phyloP scores from a whole-genome alignment of 495 filamentous ascomycete genomes.

The Penicillium dipodomyicola region DNA sequence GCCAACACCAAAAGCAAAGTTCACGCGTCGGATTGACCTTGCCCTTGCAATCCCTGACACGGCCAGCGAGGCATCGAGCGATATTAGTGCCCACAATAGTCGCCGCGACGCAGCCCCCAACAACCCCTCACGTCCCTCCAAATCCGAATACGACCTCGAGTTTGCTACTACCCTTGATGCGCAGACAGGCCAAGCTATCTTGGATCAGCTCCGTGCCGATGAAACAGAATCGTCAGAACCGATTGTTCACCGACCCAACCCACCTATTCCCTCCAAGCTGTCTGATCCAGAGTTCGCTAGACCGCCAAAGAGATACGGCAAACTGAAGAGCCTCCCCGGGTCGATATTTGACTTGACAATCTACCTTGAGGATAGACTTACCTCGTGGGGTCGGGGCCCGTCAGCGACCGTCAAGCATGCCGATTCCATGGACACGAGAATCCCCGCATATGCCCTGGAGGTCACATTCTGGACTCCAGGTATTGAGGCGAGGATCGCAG shows the following conservation, averaged over 20 bases:
- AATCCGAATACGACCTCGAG: slow-evolving; percentile 30
- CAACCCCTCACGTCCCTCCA: background rate
- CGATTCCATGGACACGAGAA: slow-evolving; percentile 56
- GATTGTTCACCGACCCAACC: slow-evolving; percentile 23
- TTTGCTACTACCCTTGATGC: slow-evolving; percentile 45
- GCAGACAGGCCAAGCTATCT: slow-evolving; percentile 38
- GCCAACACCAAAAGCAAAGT: slow-evolving; percentile 37
- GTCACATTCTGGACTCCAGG: slow-evolving; percentile 68
- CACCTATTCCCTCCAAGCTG: slow-evolving; percentile 6
- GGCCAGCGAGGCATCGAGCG: slow-evolving; percentile 43
- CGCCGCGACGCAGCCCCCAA: slow-evolving; percentile 4
- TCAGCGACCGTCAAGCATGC: slow-evolving; percentile 61
- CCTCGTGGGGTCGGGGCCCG: slow-evolving; percentile 70
- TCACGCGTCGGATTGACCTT: slow-evolving; percentile 37
- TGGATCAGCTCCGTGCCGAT: slow-evolving; percentile 23
- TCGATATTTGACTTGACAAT: slow-evolving; percentile 57
- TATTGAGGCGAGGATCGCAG: slow-evolving; percentile 53
- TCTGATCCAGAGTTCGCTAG: slow-evolving; percentile 28
- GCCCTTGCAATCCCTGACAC: slow-evolving; percentile 44
- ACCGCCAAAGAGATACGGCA: slow-evolving; percentile 44
- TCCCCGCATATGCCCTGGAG: slow-evolving; percentile 79
- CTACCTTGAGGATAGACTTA: slow-evolving; percentile 59
- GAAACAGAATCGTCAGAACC: slow-evolving; percentile 25
- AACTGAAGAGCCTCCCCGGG: slow-evolving; percentile 41
- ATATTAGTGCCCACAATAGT: slow-evolving; percentile 18